Conservation (phyloP, 805 yeast genomes). For the Torulaspora quercuum region DNA sequence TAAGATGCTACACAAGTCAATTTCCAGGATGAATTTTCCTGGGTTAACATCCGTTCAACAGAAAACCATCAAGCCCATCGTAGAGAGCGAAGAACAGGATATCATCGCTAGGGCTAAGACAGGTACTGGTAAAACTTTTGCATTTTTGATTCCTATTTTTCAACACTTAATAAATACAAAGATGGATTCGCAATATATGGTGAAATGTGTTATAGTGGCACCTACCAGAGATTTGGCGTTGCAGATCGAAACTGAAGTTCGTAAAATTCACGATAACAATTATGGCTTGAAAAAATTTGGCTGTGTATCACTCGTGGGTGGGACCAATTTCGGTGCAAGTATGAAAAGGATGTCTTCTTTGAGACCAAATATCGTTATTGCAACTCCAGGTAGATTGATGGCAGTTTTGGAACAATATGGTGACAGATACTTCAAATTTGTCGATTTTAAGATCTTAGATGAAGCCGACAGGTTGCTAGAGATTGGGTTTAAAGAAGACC, state of each 20-base stretch:
- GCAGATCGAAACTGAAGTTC: constrained; percentile 68
- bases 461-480: constrained; percentile 89
- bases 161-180: constrained; percentile 47
- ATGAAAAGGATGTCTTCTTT: constrained; percentile 33
- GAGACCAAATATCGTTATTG: constrained; percentile 62
- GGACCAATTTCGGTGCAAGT: constrained; percentile 46
- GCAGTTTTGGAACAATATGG: constrained; percentile 53
- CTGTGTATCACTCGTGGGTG: constrained; percentile 65
- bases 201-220: constrained; percentile 65
- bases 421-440: constrained; percentile 45
- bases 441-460: constrained; percentile 71
- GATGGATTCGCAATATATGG: constrained; percentile 37
- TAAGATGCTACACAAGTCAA: constrained; percentile 34
- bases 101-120: constrained; percentile 87
- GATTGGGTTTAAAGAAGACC: constrained; percentile 69
- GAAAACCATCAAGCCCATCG: constrained; percentile 54
- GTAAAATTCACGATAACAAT: constrained; percentile 41
- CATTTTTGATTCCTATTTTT: constrained; percentile 77
- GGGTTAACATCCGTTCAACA: constrained; percentile 69
- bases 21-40: constrained; percentile 44
- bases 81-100: constrained; percentile 43
- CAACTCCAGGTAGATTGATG: constrained; percentile 83
- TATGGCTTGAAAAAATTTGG: constrained; percentile 32
- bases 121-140: constrained; percentile 92
- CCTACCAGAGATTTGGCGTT: constrained; percentile 91